Evolutionary conservation across 1,284 basidiomycete genomes (phyloP).

Genomic region (Golubevia pallescens): DNA sequence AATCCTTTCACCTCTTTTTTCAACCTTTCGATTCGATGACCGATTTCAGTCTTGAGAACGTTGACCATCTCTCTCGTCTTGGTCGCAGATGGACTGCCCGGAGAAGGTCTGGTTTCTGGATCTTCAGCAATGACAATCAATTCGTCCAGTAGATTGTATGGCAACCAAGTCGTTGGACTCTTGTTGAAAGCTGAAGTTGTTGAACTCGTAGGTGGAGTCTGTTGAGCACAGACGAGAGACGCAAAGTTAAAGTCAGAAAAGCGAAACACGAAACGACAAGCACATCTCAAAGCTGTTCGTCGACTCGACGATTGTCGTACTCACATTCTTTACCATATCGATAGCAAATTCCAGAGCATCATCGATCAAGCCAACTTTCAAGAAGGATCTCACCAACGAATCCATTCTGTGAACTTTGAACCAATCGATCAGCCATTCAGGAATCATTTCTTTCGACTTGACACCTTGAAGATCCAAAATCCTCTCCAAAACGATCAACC

Average conservation of each 20-base stretch:
- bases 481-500: too few relatives aligned
- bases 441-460: too few relatives aligned
- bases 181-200: slow-evolving; percentile 67
- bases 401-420: too few relatives aligned
- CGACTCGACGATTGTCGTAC: too few relatives aligned
- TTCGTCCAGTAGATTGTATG: slow-evolving; percentile 85
- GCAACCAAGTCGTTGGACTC: slow-evolving; percentile 75
- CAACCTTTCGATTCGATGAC: too few relatives aligned
- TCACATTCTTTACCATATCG: too few relatives aligned
- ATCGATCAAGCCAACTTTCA: neutral
- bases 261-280: slow-evolving; percentile 66
- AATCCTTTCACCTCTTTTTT: too few relatives aligned
- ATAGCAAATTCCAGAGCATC: too few relatives aligned
- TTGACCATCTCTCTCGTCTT: slow-evolving; percentile 18
- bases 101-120: slow-evolving; percentile 11
- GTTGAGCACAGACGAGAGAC: slow-evolving; percentile 64
- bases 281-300: slow-evolving; percentile 53
- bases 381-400: slow-evolving; percentile 7
- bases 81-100: slow-evolving; percentile 9
- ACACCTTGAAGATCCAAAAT: too few relatives aligned
- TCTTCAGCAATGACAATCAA: slow-evolving; percentile 75
- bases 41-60: too few relatives aligned
- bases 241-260: neutral
- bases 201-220: slow-evolving; percentile 71
- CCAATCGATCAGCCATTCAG: too few relatives aligned